Base-by-base conservation (phyloP, 495 filamentous ascomycete species). In the Viridothelium virens region DNA sequence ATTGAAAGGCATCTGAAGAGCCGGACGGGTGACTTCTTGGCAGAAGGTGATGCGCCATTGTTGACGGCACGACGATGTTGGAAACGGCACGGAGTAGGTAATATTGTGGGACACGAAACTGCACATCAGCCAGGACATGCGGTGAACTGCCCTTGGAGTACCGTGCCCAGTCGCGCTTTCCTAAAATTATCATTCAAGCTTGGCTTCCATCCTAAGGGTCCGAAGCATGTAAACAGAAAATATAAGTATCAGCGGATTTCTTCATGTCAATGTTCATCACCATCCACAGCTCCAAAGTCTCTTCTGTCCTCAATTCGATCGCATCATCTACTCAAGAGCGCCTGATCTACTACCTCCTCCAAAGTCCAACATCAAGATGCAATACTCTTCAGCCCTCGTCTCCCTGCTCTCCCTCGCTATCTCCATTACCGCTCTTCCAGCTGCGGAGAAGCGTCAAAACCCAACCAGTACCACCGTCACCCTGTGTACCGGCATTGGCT, bases 361-460 rank as follows among this genome's bases (percentile, higher is more conserved):
- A 53, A 53, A n/a, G 0, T 16, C 48, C 5, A 34, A 9, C 31
- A 1, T 59, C 53, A 36, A 59, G 31, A 59, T 59, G 53, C 53
- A 59, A 31, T 44, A 44, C 41, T 38, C n/a, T 6, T 1, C n/a
- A 36, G 31, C 31, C 0, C 31, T 59, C 31, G 14, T 31, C 3
- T 10, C 53, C 0, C 53, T 59, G 4, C 31, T 59, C 53, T 59
- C 53, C 31, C 31, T 59, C 3, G 53, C 14, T 36, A 34, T 4
- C 18, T 7, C 53, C 31, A 36, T 59, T 4, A 59, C 31, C 31
- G 53, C 53, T 36, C 53, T 59, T 14, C 53, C 53, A 10, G 31
- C 53, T 18, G 14, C 53, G 53, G 53, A 59, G 18, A 59, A 59
- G 31, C 53, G 53, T 36, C 25, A 59, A 7, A 59, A 59, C 31